Conservation (phyloP, 2,329 filamentous ascomycete species). For the Penicillium capsulatum region DNA sequence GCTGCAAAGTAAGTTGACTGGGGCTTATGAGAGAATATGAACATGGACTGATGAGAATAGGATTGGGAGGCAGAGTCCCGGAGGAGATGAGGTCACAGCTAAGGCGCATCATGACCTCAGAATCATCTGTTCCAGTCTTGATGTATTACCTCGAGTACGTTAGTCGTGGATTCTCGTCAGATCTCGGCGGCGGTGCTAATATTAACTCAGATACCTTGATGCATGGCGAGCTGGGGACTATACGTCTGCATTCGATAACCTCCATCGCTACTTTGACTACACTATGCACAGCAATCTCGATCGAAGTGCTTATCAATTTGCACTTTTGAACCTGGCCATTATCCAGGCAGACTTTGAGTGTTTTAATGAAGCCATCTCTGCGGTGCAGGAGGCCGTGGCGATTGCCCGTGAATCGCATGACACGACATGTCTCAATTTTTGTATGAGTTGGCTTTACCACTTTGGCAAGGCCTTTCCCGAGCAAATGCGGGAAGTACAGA, state of each 20-base stretch:
- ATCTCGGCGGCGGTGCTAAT: neutral
- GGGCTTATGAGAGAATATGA: neutral
- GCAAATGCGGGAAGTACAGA: conserved; percentile 65
- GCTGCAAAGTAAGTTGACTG: conserved; percentile 64
- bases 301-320: conserved; percentile 87
- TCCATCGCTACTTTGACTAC: conserved; percentile 96
- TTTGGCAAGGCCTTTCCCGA: conserved; percentile 81
- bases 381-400: conserved; percentile 91
- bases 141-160: conserved; percentile 68
- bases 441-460: conserved; percentile 92
- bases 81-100: conserved; percentile 68
- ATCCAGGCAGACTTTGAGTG: conserved; percentile 94
- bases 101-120: conserved; percentile 62
- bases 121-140: conserved; percentile 65
- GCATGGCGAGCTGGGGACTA: conserved; percentile 90
- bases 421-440: conserved; percentile 87
- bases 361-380: conserved; percentile 80
- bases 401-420: conserved; percentile 94
- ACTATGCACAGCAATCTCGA: conserved; percentile 76
- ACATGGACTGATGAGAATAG: conserved; percentile 44
- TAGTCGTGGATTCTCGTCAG: neutral
- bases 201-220: conserved; percentile 70
- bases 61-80: conserved; percentile 73
- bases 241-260: conserved; percentile 78
- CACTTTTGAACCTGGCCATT: conserved; percentile 85